These are phyloP conservation scores for Scedosporium aurantiacum DNA, from an alignment of 2,329 filamentous ascomycete genomes.

Conservation along the genomic window DNA sequence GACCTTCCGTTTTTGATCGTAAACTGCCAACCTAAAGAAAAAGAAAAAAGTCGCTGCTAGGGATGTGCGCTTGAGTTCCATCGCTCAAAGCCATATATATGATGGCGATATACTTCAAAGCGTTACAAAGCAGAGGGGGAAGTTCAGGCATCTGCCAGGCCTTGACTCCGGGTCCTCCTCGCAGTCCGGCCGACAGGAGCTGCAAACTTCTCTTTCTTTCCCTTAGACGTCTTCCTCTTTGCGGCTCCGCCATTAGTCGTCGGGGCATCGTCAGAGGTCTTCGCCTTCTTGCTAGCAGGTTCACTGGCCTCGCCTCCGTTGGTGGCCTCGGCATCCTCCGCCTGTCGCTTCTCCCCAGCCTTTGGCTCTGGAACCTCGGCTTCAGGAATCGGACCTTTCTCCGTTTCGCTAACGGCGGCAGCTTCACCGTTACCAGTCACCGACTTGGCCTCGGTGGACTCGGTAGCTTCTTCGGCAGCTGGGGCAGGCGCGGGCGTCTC, in stretches of 20 bases:
- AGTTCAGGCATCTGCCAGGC: slow-evolving; percentile 20
- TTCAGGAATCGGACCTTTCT: slow-evolving; percentile 15
- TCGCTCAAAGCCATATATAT: no score
- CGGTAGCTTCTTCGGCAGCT: slow-evolving; percentile 1
- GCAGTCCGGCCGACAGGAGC: slow-evolving; percentile 23
- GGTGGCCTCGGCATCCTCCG: slow-evolving; percentile 17
- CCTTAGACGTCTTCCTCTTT: slow-evolving; percentile 7
- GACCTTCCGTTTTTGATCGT: neutral
- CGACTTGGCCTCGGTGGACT: slow-evolving; percentile 7
- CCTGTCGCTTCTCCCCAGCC: slow-evolving; percentile 28
- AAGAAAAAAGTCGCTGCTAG: neutral
- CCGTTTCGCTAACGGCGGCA: neutral
- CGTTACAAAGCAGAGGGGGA: neutral
- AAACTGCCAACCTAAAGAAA: neutral
- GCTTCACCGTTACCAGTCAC: slow-evolving; percentile 5
- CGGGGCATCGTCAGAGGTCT: slow-evolving; percentile 21
- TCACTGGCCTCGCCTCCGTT: slow-evolving; percentile 12
- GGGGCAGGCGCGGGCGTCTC: slow-evolving; percentile 12
- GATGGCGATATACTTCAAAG: neutral
- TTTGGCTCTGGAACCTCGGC: slow-evolving; percentile 12
- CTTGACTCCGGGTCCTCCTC: slow-evolving; percentile 32
- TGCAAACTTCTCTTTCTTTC: slow-evolving; percentile 24
- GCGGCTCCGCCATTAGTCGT: slow-evolving; percentile 15
- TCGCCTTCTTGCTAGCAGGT: slow-evolving; percentile 27
- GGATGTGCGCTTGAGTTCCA: no score